Conservation (phyloP, 164 flowering plant genomes). For the Nymphaea colorata region DNA sequence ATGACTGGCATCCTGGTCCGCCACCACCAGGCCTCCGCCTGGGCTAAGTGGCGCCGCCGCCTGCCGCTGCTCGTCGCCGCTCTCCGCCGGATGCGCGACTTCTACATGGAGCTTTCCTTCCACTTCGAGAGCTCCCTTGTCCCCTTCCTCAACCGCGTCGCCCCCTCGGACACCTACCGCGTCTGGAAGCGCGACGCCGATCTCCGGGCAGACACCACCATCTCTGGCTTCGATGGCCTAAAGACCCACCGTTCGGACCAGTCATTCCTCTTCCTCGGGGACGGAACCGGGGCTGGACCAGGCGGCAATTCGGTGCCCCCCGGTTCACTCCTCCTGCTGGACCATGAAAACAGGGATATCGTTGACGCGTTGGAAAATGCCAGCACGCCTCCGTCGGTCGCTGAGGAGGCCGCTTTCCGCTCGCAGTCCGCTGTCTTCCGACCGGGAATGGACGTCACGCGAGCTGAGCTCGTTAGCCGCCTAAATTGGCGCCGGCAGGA, state of each 20-base stretch:
- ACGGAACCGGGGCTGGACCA: constrained; percentile 22
- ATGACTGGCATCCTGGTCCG: constrained; percentile 40
- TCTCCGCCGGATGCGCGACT: constrained; percentile 79
- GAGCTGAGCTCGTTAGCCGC: constrained; percentile 56
- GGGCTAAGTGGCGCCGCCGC: constrained; percentile 92
- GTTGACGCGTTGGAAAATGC: constrained; percentile 83
- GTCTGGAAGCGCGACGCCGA: constrained; percentile 92
- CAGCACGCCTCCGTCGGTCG: constrained; percentile 48
- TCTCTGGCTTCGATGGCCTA: constrained; percentile 89
- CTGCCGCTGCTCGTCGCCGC: constrained; percentile 68
- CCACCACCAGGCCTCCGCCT: constrained; percentile 56
- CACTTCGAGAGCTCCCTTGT: constrained; percentile 93
- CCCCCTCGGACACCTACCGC: constrained; percentile 89
- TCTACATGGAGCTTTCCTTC: constrained; percentile 92
- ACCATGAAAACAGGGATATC: constrained; percentile 51
- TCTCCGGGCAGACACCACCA: constrained; percentile 80
- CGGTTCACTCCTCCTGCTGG: constrained; percentile 62
- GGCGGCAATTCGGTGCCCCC: constrained; percentile 20
- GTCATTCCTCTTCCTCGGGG: constrained; percentile 82
- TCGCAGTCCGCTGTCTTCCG: constrained; percentile 72
- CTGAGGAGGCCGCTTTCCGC: constrained; percentile 53
- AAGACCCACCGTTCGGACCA: constrained; percentile 86
- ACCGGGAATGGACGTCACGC: constrained; percentile 92
- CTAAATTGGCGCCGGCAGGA: constrained; percentile 89
- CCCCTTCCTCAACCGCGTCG: constrained; percentile 78